Base-by-base conservation (phyloP, 768 basidiomycete species). In the Calocybe gangraenosa region DNA sequence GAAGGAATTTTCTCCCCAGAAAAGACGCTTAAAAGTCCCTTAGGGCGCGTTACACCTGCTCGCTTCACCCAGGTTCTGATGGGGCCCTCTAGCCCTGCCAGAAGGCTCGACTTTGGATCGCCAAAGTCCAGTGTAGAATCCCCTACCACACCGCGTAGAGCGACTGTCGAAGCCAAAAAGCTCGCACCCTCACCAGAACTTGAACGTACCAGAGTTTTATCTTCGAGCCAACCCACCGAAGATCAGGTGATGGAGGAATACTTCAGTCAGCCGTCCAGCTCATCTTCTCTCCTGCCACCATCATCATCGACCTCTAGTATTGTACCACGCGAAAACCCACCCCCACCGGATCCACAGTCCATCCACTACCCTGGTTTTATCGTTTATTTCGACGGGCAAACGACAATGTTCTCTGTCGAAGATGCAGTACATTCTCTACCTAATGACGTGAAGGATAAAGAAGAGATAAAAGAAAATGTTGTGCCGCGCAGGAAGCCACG, bases 281-380 rank as follows among this genome's bases (percentile, higher is more conserved):
- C 47, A 10, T 44, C 54, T 18, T 22, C 49, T 41, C 25, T 51
- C 22, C n/a, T n/a, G n/a, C 20, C 43, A 38, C 48, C 53, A 34
- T 38, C 50, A 30, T 34, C 46, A 17, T 53, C 56, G 18, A 54
- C 55, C 34, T 57, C 60, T 15, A 51, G 58, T 40, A 25, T 19
- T 36, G 53, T 60, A 42, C 65, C 60, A 31, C 74, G 68, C 46
- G 66, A 66, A 43, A 62, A 69, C 15, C 72, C 69, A 18, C 67
- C 70, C 21, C 66, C 62, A 14, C 57, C 65, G 21, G 71, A 82
- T 56, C 73, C 73, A 1, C 69, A 74, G 36, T 83, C 81, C 13
- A 67, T 73, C 31, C 84, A 85, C 53, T 84, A 82, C 58, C 84
- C 84, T 10, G 83, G 84, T 13, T 86, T 86, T 53, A 61, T 65